A percentile compares a stretch with the other conserved stretches of the same genome.
These are phyloP conservation scores for Zalerion maritima DNA, from an alignment of 495 filamentous ascomycete species.

Conservation along the genomic window DNA sequence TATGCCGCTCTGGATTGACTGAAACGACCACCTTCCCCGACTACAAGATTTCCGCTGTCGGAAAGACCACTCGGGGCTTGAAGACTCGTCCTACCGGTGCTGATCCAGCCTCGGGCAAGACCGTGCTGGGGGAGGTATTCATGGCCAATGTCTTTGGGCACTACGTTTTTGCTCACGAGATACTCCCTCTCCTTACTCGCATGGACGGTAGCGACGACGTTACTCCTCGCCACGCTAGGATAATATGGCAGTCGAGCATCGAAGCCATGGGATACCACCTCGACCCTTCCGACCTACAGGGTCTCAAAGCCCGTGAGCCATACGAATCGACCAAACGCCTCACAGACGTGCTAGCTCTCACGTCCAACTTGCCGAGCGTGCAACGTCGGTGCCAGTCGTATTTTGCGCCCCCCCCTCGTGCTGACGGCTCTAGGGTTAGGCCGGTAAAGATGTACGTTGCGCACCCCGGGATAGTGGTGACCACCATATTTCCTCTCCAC, in stretches of 20 bases:
- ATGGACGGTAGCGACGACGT: slow-evolving; percentile 19
- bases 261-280: slow-evolving; percentile 48
- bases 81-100: no score
- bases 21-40: slow-evolving; percentile 61
- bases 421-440: slow-evolving; percentile 9
- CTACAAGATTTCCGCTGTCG: slow-evolving; percentile 52
- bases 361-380: slow-evolving; percentile 50
- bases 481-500: slow-evolving; percentile 59
- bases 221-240: slow-evolving; percentile 29
- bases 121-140: slow-evolving; percentile 64
- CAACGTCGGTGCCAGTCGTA: slow-evolving; percentile 34
- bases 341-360: slow-evolving; percentile 69
- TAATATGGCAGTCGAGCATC: slow-evolving; percentile 76
- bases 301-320: slow-evolving; percentile 38
- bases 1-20: slow-evolving; percentile 46
- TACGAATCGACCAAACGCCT: slow-evolving; percentile 83
- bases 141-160: slow-evolving; percentile 90
- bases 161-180: slow-evolving; percentile 73
- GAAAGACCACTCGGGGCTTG: no score
- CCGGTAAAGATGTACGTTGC: slow-evolving; percentile 47
- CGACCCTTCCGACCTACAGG: slow-evolving; percentile 59
- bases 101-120: no score
- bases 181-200: slow-evolving; percentile 54
- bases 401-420: slow-evolving; percentile 14
- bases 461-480: slow-evolving; percentile 79